Conservation (phyloP, 2,329 filamentous ascomycete species). For the Trichoderma hamatum region DNA sequence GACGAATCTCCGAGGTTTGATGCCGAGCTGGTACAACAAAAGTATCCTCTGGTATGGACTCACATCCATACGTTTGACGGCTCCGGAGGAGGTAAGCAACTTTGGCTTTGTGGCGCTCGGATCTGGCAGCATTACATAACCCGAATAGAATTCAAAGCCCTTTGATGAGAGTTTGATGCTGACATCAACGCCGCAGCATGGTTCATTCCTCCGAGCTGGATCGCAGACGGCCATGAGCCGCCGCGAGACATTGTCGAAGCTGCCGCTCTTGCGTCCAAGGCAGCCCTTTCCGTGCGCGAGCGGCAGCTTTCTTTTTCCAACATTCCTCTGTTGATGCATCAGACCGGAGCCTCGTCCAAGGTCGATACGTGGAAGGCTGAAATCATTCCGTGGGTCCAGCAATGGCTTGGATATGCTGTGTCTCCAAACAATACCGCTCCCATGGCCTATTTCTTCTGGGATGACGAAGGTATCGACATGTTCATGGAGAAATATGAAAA, state of each 20-base stretch:
- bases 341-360: constrained; percentile 31
- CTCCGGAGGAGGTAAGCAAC: constrained; percentile 30
- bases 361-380: constrained; percentile 29
- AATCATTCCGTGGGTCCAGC: constrained; percentile 32
- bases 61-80: constrained; percentile 30
- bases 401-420: constrained; percentile 31
- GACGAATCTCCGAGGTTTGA: not conserved
- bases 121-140: constrained; percentile 4
- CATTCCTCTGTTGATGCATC: constrained; percentile 35
- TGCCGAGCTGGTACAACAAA: constrained; percentile 3
- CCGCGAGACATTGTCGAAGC: constrained; percentile 33
- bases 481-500: constrained; percentile 31
- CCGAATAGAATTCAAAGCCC: not conserved
- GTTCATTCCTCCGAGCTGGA: constrained; percentile 33
- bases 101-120: constrained; percentile 18
- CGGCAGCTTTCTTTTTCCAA: constrained; percentile 32
- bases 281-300: constrained; percentile 25
- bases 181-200: constrained; percentile 29
- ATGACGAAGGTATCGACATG: constrained; percentile 30
- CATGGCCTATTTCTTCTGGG: constrained; percentile 36
- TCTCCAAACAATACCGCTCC: constrained; percentile 17
- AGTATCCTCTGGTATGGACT: constrained; percentile 31
- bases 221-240: constrained; percentile 21
- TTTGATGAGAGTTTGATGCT: constrained; percentile 12
- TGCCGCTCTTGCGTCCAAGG: constrained; percentile 29